Base-by-base conservation (phyloP, 352 stramenopile species). In the Globisporangium radiosum region DNA sequence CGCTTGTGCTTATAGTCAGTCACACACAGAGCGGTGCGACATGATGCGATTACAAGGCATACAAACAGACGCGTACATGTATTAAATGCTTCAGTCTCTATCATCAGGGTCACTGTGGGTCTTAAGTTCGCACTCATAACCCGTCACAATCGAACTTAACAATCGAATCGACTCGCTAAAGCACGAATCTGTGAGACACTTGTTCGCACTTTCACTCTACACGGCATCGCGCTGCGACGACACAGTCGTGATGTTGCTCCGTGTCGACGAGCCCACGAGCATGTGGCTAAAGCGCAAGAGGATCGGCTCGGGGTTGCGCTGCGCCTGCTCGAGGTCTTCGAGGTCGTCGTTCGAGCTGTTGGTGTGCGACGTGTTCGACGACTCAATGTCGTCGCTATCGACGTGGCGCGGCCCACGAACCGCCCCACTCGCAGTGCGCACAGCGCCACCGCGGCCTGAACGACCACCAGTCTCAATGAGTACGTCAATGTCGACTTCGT, bases 221-320 rank as follows among this genome's bases (percentile, higher is more conserved):
- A 59, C 15, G 9, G 38, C 33, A 13, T 58, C 59, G 1, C 47
- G 52, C 53, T 55, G 45, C 13, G 54, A 65, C 39, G 61, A 67
- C 8, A 62, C 17, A 7, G 14, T 54, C 15, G 57, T 68, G 52
- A 68, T 38, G 36, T 68, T 68, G 43, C 57, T 68, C 19, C 59
- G 57, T 10, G 50, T 60, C 15, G 47, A 63, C 9, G 62, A 65
- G 40, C 63, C 63, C 47, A 70, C 49, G 52, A 68, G 61, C 50
- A 56, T 60, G 37, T 68, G 50, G 42, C 61, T 84, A 47, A 84
- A 85, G 39, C 68, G 70, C 57, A 87, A 58, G 19, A 87, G 64
- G 17, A 85, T 85, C 47, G 76, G 76, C 57, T 76, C 54, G 5
- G 76, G 76, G 56, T 87, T 87, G 14, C 72, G 57, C 38, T 73